phyloP scores from a whole-genome alignment of 2,329 filamentous ascomycete species.

The Bipolaris zeicola region DNA sequence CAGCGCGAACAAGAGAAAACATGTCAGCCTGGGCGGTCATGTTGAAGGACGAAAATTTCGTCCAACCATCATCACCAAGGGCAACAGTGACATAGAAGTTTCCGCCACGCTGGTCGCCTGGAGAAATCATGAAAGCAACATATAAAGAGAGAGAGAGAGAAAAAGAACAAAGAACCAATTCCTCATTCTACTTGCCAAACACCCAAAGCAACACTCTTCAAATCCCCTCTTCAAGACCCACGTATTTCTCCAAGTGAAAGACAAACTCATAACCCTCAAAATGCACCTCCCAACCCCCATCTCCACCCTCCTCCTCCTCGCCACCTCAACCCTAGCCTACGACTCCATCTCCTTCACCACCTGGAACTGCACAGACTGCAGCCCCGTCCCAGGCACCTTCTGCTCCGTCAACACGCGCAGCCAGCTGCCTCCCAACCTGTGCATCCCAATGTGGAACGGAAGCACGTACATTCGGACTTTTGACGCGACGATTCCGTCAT shows the following conservation, averaged over 20 bases:
- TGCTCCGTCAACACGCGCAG: conserved; percentile 3
- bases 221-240: too few species aligned
- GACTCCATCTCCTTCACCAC: conserved; percentile 3
- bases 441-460: conserved; percentile 1
- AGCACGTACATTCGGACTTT: neutral
- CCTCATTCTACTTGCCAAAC: too few species aligned
- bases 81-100: too few species aligned
- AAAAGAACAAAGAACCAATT: neutral
- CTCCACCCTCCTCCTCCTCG: neutral
- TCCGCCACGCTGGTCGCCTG: too few species aligned
- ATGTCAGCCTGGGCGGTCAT: neutral
- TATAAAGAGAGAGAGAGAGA: neutral
- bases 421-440: neutral
- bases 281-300: neutral
- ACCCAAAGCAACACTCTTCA: too few species aligned
- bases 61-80: neutral
- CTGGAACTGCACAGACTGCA: conserved; percentile 6
- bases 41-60: neutral
- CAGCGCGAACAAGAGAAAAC: neutral
- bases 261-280: neutral
- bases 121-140: too few species aligned
- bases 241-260: neutral
- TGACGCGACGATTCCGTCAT: neutral
- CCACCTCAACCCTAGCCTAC: neutral
- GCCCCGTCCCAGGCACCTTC: neutral